Base-by-base conservation (phyloP, 225 moss, liverwort and hornwort species). In the Pseudisothecium myosuroides region DNA sequence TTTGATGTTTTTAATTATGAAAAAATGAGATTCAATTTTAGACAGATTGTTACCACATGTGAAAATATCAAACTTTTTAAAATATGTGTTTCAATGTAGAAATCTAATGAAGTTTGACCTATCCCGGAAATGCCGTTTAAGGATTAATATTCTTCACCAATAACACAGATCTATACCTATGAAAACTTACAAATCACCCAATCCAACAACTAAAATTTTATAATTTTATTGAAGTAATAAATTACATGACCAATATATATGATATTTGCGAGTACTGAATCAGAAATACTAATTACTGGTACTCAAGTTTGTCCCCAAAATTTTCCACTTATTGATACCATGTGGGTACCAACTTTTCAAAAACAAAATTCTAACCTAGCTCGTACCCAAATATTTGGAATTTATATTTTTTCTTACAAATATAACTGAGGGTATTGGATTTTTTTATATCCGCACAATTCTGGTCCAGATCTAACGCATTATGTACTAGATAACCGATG, bases 151-250 rank as follows among this genome's bases (percentile, higher is more conserved):
- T 1, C 17, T 17, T 31, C 31, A 74, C 18, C 17, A 74, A 29
- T 17, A 47, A 29, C 2, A 17, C 0, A 0, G 0, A 3, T n/a
- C n/a, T n/a, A n/a, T 47, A 29, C 11, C 0, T 49, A 0, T 12
- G 2, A 31, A 49, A 4, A 32, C 11, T 49, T 75, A 17, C 19
- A 75, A 31, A 75, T 31, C 11, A 27, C 5, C 14, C 16, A 3
- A 74, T 1, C 16, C 6, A 45, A 47, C 28, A 31, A 74, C 10
- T 29, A 28, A 47, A 0, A 4, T 47, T 32, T 19, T 49, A 31
- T 12, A 31, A 45, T 11, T 47, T 10, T 18, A 29, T 47, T 17
- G 10, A 29, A 29, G 19, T 11, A 4, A 45, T 8, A 49, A 74
- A 74, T 31, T 27, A 17, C 18, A 0, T 11, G 1, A 47, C 1